These are phyloP conservation scores for Bonia amplexicaulis DNA, from an alignment of 176 grass and related monocot species.

Conservation along the genomic window DNA sequence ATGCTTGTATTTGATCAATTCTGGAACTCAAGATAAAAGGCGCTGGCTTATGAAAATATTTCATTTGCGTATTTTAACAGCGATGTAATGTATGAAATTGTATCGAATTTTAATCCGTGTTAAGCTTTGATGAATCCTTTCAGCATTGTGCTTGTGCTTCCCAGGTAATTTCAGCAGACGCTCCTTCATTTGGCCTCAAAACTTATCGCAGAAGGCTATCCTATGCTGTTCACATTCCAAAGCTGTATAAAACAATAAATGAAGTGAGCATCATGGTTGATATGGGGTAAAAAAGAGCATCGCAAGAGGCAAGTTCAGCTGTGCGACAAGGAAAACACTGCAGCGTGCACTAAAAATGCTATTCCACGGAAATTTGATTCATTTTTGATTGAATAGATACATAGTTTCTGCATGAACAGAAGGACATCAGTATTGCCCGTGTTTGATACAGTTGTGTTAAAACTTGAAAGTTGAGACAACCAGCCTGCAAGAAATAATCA, in stretches of 20 bases:
- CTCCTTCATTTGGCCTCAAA: too few species aligned
- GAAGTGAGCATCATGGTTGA: not conserved
- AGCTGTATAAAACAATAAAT: not conserved
- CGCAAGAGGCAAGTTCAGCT: not conserved
- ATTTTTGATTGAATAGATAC: not conserved
- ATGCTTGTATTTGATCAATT: constrained; percentile 12
- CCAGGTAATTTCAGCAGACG: too few species aligned
- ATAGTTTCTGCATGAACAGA: not conserved
- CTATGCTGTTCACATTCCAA: too few species aligned
- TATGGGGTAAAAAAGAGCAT: not conserved
- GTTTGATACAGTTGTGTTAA: not conserved
- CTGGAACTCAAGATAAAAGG: not conserved
- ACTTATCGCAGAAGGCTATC: not conserved
- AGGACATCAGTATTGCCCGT: not conserved
- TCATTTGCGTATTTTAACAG: constrained; percentile 23
- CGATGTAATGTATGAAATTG: not conserved
- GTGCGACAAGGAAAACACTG: not conserved
- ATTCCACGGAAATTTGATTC: not conserved
- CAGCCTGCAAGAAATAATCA: not conserved
- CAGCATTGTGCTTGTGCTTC: not conserved
- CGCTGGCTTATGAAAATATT: not conserved
- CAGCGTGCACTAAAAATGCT: not conserved
- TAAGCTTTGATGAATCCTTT: not conserved
- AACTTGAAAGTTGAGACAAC: not conserved
- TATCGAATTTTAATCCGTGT: not conserved